Evolutionary conservation across 495 filamentous ascomycete genomes (phyloP).

Genomic region (Articulospora tetracladia): DNA sequence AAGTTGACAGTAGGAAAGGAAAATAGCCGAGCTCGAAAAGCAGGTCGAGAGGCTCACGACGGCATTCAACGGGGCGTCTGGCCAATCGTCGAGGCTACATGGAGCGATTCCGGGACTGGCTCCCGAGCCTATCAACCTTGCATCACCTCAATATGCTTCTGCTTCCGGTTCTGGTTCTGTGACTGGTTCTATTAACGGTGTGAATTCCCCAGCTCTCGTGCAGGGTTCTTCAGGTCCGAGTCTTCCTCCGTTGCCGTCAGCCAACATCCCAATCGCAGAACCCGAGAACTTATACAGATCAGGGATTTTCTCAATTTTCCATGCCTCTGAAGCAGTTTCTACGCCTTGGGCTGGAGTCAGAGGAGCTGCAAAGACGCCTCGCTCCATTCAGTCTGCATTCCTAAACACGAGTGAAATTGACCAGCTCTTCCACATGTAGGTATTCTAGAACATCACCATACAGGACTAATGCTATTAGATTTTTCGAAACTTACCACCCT

Average conservation of each 20-base stretch:
- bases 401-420: constrained; percentile 63
- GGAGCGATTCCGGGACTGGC: neutral
- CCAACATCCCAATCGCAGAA: neutral
- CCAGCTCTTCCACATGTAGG: constrained; percentile 61
- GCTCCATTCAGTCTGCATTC: constrained; percentile 35
- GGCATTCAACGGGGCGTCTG: neutral
- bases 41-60: neutral
- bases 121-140: neutral
- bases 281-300: neutral
- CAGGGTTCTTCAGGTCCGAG: neutral
- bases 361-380: neutral
- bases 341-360: neutral
- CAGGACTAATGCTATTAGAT: constrained; percentile 27
- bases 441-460: neutral
- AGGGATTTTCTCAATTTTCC: neutral
- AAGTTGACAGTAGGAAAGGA: neutral
- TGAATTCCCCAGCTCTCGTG: neutral
- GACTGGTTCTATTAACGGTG: too few relatives aligned
- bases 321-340: neutral
- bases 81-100: neutral
- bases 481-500: constrained; percentile 74
- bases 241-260: neutral
- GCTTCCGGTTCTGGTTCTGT: too few relatives aligned
- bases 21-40: neutral
- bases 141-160: too few relatives aligned